Evolutionary conservation across 306 rosid genomes (phyloP), one percentile per base, ranked within the genome.

Genomic region (Clitoria ternatea): DNA sequence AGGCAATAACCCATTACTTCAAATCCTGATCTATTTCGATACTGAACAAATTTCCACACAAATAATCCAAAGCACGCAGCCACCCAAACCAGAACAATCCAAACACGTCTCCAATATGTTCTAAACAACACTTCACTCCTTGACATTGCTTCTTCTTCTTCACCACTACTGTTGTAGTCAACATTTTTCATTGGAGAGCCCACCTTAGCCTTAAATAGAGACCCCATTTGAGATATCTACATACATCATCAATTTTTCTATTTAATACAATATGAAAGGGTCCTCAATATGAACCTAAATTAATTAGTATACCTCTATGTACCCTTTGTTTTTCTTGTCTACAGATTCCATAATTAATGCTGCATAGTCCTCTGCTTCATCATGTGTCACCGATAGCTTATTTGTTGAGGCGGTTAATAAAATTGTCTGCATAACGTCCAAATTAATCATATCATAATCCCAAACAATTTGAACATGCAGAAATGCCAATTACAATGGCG

Each of bases 1-100:
- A 92, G 69, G 61, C 96, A 92, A 32, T 90, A 88, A n/a, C 98
- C 96, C 96, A 92, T 88, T 7, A 92, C 91, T 81, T 88, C 81
- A 77, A 90, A 90, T 0, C 91, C 92, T 37, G 83, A 52, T 71
- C 88, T 81, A 4, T 77, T 71, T 1, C 86, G 56, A 19, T 90
- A 92, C 22, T 92, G 91, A 44, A 77, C 47, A 78, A 92, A 92
- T 81, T 92, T 92, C 96, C 96, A 90, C 4, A 79, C 64, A 78
- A 92, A 92, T 0, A 92, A 80, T 35, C 69, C 84, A 42, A 47
- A 13, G 19, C 92, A 85, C 3, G 69, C 74, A 47, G 73, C 33
- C 61, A 92, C 2, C 96, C 96, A 92, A 12, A 90, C 8, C n/a
- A 73, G 37, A 49, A 90, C 72, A 69, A 88, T 66, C 98, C 96